phyloP scores from a whole-genome alignment of 2,329 filamentous ascomycete species.

The Sporothrix curviconia region DNA sequence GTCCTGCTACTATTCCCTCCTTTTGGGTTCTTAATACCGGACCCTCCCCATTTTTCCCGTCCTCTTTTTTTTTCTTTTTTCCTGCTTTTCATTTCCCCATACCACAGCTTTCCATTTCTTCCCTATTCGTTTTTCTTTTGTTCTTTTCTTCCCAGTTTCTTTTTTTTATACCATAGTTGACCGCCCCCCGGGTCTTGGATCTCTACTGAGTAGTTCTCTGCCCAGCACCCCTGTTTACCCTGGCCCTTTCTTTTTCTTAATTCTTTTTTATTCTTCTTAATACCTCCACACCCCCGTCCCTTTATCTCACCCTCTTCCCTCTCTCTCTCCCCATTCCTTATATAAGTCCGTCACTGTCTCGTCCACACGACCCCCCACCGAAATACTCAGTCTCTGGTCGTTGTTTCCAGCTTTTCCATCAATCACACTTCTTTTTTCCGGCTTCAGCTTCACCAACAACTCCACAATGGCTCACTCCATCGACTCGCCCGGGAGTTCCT shows the following conservation, averaged over 20 bases:
- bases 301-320: background rate
- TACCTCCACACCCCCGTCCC: background rate
- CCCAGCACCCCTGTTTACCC: no score
- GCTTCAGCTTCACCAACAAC: background rate
- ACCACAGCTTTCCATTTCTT: conserved; percentile 2
- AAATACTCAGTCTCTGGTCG: no score
- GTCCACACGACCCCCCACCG: no score
- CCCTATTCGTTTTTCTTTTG: no score
- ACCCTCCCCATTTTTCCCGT: background rate
- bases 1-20: background rate
- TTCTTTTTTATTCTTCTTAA: background rate
- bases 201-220: no score
- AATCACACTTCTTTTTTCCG: background rate
- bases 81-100: conserved; percentile 3
- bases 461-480: background rate
- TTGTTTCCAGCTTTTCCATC: no score
- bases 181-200: no score
- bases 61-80: no score
- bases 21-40: conserved; percentile 5
- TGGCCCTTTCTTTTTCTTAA: background rate
- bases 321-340: background rate
- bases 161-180: no score
- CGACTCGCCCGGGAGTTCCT: no score
- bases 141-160: no score
- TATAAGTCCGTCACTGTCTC: no score